Evolutionary conservation across 1,284 basidiomycete genomes (phyloP).

Genomic region (Cystobasidiaceae sp.): DNA sequence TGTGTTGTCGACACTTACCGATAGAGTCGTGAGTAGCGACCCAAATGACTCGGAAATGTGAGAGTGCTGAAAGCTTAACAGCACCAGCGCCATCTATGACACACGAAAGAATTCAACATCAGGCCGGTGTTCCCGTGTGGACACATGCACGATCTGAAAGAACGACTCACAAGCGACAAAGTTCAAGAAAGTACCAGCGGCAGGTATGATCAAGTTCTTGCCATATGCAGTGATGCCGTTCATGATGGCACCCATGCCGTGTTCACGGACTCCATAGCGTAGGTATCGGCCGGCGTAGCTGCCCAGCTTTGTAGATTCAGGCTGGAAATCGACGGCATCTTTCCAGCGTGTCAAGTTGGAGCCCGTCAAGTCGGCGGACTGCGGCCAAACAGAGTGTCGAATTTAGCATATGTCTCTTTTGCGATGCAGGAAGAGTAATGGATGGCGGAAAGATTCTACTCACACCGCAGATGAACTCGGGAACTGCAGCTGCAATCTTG

Average conservation of each 20-base stretch:
- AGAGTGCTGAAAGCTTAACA: conserved; percentile 82
- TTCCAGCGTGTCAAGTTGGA: conserved; percentile 82
- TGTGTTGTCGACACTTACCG: conserved; percentile 28
- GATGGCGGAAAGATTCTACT: conserved; percentile 34
- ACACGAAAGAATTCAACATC: background rate
- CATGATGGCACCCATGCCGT: conserved; percentile 92
- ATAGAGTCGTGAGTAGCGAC: conserved; percentile 59
- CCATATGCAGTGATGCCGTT: conserved; percentile 47
- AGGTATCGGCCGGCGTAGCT: conserved; percentile 82
- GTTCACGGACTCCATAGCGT: conserved; percentile 94
- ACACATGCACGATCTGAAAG: too few species aligned
- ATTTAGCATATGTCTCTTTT: too few species aligned
- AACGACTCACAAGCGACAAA: conserved; percentile 86
- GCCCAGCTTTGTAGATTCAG: conserved; percentile 75
- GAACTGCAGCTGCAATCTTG: conserved; percentile 66
- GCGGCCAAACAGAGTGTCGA: too few species aligned
- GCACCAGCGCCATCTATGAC: conserved; percentile 65
- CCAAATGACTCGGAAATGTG: conserved; percentile 85
- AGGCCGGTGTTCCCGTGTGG: too few species aligned
- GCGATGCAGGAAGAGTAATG: too few species aligned
- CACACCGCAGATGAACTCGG: conserved; percentile 55
- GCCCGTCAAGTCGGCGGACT: conserved; percentile 83
- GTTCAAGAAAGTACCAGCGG: conserved; percentile 56
- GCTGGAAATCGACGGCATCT: conserved; percentile 84
- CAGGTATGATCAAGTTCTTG: conserved; percentile 39